Evolutionary conservation across 2,329 filamentous ascomycete genomes (phyloP), one percentile per base, ranked within the genome.

Genomic region (Raffaelea deltoideospora): DNA sequence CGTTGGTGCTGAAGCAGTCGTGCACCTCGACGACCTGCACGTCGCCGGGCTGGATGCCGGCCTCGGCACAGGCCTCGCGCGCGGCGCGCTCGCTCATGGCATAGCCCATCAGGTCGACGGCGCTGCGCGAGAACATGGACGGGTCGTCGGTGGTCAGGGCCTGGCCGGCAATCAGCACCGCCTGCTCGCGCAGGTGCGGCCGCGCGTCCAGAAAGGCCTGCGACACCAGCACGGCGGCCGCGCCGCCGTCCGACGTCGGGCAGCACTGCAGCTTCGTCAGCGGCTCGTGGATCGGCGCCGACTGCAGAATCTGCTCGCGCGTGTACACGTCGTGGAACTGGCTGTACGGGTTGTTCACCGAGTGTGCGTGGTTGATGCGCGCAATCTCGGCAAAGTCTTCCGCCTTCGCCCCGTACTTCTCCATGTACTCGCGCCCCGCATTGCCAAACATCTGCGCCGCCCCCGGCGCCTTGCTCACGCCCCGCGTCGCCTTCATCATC

Each of bases 201-300:
- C 84, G 73, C 9, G 79, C 78, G 50, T 88, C 80, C 37, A 96
- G 72, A 69, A 95, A 96, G 33, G 69, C 71, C 59, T 94, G 79
- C 0, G 85, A 93, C 37, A 94, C 86, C 35, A 98, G 64, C 23
- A 96, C 78, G 13, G 83, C 84, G 1, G 90, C 86, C 1, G 86
- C 88, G 33, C 79, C 83, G 34, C 88, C 88, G 57, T 96, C 90
- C 0, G 85, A 93, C 1, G 88, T 96, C 1, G 90, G 88, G 60
- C 88, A 95, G 70, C 88, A 96, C 63, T 96, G 90, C n/a, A 96
- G 76, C 61, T 95, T 96, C 40, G 90, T 96, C 38, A 96, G 69
- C 14, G 88, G 88, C 45, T 75, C 74, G 60, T 84, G 76, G 57
- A 96, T 83, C 69, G 76, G 81, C 41, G 83, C 66, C 0, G 83